Conservation (phyloP, 1,139 yeast species). For the Blastobotrys proliferans region DNA sequence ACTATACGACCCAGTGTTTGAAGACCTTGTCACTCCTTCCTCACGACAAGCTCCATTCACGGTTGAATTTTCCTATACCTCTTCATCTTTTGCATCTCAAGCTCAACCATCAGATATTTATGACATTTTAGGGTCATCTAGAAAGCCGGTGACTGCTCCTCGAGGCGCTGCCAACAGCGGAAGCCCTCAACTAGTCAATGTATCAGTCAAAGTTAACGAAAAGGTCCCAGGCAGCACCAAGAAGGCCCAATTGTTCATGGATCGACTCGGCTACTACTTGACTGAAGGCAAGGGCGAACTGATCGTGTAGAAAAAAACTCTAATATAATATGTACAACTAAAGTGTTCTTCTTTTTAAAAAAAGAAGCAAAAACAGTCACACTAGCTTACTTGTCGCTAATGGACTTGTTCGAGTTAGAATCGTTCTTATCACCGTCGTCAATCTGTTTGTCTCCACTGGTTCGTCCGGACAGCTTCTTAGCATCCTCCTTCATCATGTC, state of each 20-base stretch:
- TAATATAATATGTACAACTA: too few species aligned
- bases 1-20: conserved; percentile 64
- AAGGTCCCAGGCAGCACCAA: conserved; percentile 41
- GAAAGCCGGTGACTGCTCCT: conserved; percentile 23
- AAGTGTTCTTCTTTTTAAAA: too few species aligned
- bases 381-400: too few species aligned
- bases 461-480: conserved; percentile 20
- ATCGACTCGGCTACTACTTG: conserved; percentile 30
- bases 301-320: conserved; percentile 18
- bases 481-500: conserved; percentile 35
- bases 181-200: conserved; percentile 32
- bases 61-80: conserved; percentile 50
- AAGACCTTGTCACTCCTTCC: conserved; percentile 50
- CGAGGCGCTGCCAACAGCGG: conserved; percentile 24
- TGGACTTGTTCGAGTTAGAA: too few species aligned
- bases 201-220: conserved; percentile 47
- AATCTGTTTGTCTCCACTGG: too few species aligned
- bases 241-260: conserved; percentile 42
- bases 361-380: too few species aligned
- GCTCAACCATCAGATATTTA: conserved; percentile 40
- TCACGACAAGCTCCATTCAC: conserved; percentile 46
- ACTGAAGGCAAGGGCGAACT: conserved; percentile 28
- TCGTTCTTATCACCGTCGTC: background rate
- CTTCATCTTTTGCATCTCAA: conserved; percentile 28
- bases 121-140: conserved; percentile 38